phyloP scores from a whole-genome alignment of 805 yeast species.

The Wickerhamomyces xylosicus region DNA sequence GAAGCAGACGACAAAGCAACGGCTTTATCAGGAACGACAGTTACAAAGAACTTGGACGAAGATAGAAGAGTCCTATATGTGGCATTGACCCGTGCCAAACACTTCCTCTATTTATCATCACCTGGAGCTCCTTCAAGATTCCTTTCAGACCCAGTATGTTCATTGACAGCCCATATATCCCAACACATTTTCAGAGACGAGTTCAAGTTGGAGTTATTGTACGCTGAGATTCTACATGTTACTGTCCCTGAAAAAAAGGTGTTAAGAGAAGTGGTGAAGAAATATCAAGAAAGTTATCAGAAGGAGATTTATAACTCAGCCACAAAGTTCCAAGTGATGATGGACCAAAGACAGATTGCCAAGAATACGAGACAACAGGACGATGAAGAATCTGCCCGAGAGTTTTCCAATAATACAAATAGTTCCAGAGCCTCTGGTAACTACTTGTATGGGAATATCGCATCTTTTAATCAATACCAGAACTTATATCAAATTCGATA shows the following conservation, averaged over 20 bases:
- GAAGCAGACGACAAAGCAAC: constrained; percentile 16
- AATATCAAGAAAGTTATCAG: no score
- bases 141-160: constrained; percentile 8
- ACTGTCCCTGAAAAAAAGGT: constrained; percentile 9
- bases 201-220: constrained; percentile 2
- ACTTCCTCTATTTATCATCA: constrained; percentile 33
- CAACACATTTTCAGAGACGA: constrained; percentile 3
- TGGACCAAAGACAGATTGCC: no score
- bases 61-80: constrained; percentile 84
- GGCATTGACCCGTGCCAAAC: constrained; percentile 77
- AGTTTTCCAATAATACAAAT: no score
- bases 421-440: no score
- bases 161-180: background rate
- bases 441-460: no score
- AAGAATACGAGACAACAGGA: no score
- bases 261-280: background rate
- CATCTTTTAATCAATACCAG: no score
- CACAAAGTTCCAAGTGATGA: no score
- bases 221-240: constrained; percentile 1
- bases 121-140: constrained; percentile 5
- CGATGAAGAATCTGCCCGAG: no score
- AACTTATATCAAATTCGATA: no score
- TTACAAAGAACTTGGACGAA: constrained; percentile 55
- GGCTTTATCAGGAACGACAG: constrained; percentile 8
- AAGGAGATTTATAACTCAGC: no score